Conservation (phyloP, 176 grass and related monocot genomes). For the Pharus latifolius region DNA sequence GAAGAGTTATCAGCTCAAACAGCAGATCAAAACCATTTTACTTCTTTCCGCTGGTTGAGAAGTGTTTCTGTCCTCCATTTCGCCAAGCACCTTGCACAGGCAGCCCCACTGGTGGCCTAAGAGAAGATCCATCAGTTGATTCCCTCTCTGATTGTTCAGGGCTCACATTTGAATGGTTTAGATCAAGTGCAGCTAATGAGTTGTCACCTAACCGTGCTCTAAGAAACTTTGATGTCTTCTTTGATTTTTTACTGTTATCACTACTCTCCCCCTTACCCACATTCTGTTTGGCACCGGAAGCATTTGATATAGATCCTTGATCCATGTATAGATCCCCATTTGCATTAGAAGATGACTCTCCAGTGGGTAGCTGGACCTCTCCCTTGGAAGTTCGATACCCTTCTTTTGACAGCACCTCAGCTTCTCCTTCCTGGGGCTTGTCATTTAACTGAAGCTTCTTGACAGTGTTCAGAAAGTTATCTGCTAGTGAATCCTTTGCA, state of each 20-base stretch:
- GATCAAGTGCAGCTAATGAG: constrained; percentile 41
- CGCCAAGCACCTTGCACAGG: constrained; percentile 38
- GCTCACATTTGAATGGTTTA: constrained; percentile 11
- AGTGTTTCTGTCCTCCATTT: constrained; percentile 38
- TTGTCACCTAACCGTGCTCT: constrained; percentile 56
- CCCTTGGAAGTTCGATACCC: constrained; percentile 52
- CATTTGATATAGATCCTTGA: not conserved
- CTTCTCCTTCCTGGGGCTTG: constrained; percentile 30
- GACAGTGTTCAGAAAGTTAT: constrained; percentile 24
- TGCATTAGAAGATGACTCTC: constrained; percentile 5
- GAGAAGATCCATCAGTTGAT: constrained; percentile 2
- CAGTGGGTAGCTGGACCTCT: constrained; percentile 5
- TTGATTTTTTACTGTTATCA: constrained; percentile 30
- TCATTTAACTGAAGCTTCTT: constrained; percentile 30
- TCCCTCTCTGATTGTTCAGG: constrained; percentile 23
- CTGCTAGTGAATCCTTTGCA: constrained; percentile 7
- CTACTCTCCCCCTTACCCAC: not conserved
- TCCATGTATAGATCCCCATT: not conserved
- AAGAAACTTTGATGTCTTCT: constrained; percentile 54
- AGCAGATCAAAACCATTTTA: not conserved
- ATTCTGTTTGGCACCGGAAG: constrained; percentile 9
- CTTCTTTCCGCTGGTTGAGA: not conserved
- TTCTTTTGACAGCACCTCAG: constrained; percentile 39
- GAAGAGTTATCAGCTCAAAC: too few relatives aligned
- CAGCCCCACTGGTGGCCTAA: not conserved